Conservation (phyloP, 1,284 basidiomycete genomes). For the Trichosporon sp. region DNA sequence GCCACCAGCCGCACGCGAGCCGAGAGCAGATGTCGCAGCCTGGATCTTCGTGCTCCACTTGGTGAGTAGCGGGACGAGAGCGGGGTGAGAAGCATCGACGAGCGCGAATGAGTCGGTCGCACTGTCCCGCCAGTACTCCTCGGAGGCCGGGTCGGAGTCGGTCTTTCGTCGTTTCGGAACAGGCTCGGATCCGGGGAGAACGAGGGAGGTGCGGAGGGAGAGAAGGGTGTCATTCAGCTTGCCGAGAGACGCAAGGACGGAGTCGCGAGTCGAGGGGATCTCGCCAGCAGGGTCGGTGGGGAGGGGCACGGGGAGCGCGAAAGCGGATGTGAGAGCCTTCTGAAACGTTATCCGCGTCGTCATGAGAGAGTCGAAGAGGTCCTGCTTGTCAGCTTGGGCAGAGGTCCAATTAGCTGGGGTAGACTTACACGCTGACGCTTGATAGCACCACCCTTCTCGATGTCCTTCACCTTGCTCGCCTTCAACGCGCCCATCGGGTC, state of each 20-base stretch:
- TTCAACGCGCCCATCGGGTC: conserved; percentile 58
- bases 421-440: conserved; percentile 73
- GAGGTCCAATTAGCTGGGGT: neutral
- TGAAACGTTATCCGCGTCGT: conserved; percentile 87
- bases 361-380: conserved; percentile 78
- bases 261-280: conserved; percentile 35
- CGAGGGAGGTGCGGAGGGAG: conserved; percentile 64
- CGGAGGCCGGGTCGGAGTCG: conserved; percentile 29
- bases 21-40: conserved; percentile 67
- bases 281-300: conserved; percentile 41
- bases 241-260: conserved; percentile 43
- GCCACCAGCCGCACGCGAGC: conserved; percentile 44
- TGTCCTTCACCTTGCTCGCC: conserved; percentile 54
- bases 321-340: conserved; percentile 67
- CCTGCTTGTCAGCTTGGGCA: conserved; percentile 58
- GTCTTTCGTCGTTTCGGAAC: conserved; percentile 21
- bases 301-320: conserved; percentile 26
- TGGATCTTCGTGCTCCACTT: conserved; percentile 96
- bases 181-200: conserved; percentile 39
- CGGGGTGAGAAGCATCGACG: conserved; percentile 65
- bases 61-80: conserved; percentile 71
- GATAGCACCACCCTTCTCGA: conserved; percentile 74
- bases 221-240: conserved; percentile 59
- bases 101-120: conserved; percentile 45
- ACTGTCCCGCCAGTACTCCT: conserved; percentile 44